A percentile compares a stretch with the other conserved stretches of the same genome.
phyloP scores from a whole-genome alignment of 768 basidiomycete species.

The Calvatia gigantea region DNA sequence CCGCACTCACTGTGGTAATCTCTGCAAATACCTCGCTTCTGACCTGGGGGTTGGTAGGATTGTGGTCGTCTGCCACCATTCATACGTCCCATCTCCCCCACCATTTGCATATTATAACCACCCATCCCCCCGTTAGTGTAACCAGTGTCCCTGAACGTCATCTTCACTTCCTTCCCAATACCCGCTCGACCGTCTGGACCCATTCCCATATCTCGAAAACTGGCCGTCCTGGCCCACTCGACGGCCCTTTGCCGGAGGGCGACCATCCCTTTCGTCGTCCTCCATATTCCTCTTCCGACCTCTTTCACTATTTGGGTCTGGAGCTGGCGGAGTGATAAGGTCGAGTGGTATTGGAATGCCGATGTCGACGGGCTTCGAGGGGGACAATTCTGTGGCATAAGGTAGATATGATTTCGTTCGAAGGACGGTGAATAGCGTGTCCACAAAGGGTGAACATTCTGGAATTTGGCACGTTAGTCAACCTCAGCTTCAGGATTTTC shows the following conservation, averaged over 20 bases:
- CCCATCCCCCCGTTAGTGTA: slow-evolving; percentile 30
- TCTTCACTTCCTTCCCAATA: slow-evolving; percentile 41
- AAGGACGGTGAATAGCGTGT: slow-evolving; percentile 81
- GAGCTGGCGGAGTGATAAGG: slow-evolving; percentile 36
- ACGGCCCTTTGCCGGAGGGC: slow-evolving; percentile 67
- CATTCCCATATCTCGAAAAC: slow-evolving; percentile 59
- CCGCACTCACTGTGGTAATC: slow-evolving; percentile 85
- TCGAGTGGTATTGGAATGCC: slow-evolving; percentile 85
- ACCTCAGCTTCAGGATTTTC: slow-evolving; percentile 10
- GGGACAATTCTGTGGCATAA: slow-evolving; percentile 45
- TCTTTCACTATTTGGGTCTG: slow-evolving; percentile 41
- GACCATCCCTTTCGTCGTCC: slow-evolving; percentile 56
- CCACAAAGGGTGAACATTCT: slow-evolving; percentile 77
- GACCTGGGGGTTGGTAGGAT: slow-evolving; percentile 68
- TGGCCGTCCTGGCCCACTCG: slow-evolving; percentile 62
- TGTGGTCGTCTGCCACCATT: slow-evolving; percentile 44
- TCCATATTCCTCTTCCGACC: slow-evolving; percentile 64
- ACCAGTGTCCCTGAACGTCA: slow-evolving; percentile 27
- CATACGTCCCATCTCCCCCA: slow-evolving; percentile 32
- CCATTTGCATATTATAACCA: slow-evolving; percentile 23
- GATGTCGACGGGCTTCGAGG: slow-evolving; percentile 46
- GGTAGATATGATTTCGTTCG: slow-evolving; percentile 85
- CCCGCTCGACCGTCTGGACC: slow-evolving; percentile 32
- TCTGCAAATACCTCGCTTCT: slow-evolving; percentile 75
- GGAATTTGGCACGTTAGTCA: slow-evolving; percentile 11